Base-by-base conservation (phyloP, 352 stramenopile genomes). In the Blastocystis sp. region DNA sequence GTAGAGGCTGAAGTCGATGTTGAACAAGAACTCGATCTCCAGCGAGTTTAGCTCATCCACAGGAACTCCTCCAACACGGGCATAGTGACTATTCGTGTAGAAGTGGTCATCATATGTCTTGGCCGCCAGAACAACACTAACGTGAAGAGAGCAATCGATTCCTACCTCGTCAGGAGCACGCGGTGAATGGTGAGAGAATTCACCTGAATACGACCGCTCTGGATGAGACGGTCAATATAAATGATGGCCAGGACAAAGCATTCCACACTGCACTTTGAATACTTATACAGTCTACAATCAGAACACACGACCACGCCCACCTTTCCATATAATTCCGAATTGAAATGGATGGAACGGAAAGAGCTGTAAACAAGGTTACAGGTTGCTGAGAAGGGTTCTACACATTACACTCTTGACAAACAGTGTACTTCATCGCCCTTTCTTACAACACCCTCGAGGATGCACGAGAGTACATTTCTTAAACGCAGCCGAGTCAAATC, bases 221-320 rank as follows among this genome's bases (percentile, higher is more conserved):
- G 69, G 63, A 81, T 81, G 27, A 81, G 42, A 4, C 69, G 69
- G 40, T 81, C 69, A 29, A 81, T 64, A 42, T 81, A 81, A 29
- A 81, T 81, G 9, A 81, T 29, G 27, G 46, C 29, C 16, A 81
- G 69, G 36, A 81, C 53, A 32, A 81, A 44, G 21, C 46, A 81
- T 64, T 81, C 69, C 21, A 65, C 46, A 64, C 69, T 81, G 40
- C 69, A 81, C 27, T 65, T 63, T 40, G 69, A 81, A 65, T 65
- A 81, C 32, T 40, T 40, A 29, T 65, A 81, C 44, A 81, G n/a
- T 64, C 69, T 81, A 64, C 27, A 51, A 32, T 27, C 38, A 32
- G 34, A 29, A n/a, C 9, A 0, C 2, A 27, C 29, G n/a, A 49
- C 21, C 21, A 46, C 0, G 2, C 0, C 9, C n/a, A 81, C 69